phyloP scores from a whole-genome alignment of 208 protist species.

The Acanthamoeba triangularis region DNA sequence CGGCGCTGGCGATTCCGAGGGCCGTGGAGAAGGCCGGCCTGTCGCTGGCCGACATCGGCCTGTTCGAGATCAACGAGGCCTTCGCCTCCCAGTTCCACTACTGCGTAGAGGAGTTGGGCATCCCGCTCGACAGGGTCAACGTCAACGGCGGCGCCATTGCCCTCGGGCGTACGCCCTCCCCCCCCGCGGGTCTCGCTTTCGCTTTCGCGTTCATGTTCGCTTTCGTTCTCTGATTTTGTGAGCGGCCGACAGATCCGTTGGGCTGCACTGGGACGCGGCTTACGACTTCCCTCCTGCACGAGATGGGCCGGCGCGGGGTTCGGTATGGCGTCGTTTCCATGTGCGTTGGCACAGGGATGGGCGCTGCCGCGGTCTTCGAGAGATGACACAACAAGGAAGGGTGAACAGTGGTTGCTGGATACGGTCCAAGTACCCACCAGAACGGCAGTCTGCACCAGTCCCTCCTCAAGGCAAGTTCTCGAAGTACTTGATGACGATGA shows the following conservation, averaged over 20 bases:
- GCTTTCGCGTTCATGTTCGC: too few species aligned
- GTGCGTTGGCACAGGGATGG: conserved; percentile 85
- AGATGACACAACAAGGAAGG: too few species aligned
- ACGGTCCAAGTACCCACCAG: too few species aligned
- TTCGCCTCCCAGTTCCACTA: conserved; percentile 73
- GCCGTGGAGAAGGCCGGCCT: conserved; percentile 87
- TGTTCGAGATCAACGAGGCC: conserved; percentile 91
- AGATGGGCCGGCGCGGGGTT: conserved; percentile 71
- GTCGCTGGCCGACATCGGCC: conserved; percentile 89
- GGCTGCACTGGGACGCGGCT: conserved; percentile 88
- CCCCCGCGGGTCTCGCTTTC: neutral
- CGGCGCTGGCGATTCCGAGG: conserved; percentile 86
- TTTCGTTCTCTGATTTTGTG: neutral
- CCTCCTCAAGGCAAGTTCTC: too few species aligned
- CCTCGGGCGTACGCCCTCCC: conserved; percentile 80
- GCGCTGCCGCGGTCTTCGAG: conserved; percentile 81
- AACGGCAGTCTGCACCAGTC: too few species aligned
- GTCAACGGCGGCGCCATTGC: conserved; percentile 91
- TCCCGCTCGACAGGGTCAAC: conserved; percentile 85
- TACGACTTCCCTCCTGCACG: conserved; percentile 83
- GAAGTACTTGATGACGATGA: too few species aligned
- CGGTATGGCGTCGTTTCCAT: conserved; percentile 84
- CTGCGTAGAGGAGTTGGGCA: conserved; percentile 27
- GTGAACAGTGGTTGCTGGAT: too few species aligned
- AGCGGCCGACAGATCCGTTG: conserved; percentile 89